Evolutionary conservation across 768 basidiomycete genomes (phyloP).

Genomic region (Vararia minispora): DNA sequence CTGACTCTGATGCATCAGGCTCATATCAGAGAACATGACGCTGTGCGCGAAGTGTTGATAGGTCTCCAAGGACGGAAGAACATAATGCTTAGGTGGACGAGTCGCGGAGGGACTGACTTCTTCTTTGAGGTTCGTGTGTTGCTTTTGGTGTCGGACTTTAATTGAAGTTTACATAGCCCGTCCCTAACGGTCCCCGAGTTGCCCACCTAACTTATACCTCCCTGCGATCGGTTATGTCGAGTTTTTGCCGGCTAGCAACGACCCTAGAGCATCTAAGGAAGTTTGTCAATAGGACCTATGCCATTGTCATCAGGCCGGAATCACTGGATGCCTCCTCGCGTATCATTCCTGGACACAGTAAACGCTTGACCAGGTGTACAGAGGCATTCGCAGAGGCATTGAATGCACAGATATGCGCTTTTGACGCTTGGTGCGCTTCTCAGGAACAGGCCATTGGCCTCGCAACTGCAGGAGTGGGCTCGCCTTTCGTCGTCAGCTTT

Average conservation of each 20-base stretch:
- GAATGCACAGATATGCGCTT: conserved; percentile 40
- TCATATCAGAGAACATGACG: conserved; percentile 66
- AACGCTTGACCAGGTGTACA: conserved; percentile 41
- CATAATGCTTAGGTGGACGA: conserved; percentile 32
- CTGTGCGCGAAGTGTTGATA: conserved; percentile 68
- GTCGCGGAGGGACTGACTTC: conserved; percentile 18
- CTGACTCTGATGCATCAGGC: conserved; percentile 26
- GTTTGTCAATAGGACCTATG: too few relatives aligned
- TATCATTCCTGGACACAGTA: conserved; percentile 6
- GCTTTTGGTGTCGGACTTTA: not conserved
- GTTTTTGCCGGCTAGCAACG: conserved; percentile 50
- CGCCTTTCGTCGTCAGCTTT: conserved; percentile 47
- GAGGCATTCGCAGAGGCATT: conserved; percentile 78
- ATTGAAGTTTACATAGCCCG: conserved; percentile 25
- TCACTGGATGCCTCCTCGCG: too few relatives aligned
- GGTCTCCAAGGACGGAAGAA: conserved; percentile 64
- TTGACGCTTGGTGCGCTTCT: conserved; percentile 62
- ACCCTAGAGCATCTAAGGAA: conserved; percentile 50
- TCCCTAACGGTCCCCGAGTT: conserved; percentile 43
- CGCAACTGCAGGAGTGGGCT: conserved; percentile 38
- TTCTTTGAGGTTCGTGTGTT: conserved; percentile 21
- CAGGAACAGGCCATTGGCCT: conserved; percentile 57
- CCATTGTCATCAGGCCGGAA: too few relatives aligned
- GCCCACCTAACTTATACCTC: conserved; percentile 57
- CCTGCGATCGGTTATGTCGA: conserved; percentile 51